These are phyloP conservation scores for Silybum marianum DNA, from an alignment of 129 eudicot genomes.

Conservation along the genomic window DNA sequence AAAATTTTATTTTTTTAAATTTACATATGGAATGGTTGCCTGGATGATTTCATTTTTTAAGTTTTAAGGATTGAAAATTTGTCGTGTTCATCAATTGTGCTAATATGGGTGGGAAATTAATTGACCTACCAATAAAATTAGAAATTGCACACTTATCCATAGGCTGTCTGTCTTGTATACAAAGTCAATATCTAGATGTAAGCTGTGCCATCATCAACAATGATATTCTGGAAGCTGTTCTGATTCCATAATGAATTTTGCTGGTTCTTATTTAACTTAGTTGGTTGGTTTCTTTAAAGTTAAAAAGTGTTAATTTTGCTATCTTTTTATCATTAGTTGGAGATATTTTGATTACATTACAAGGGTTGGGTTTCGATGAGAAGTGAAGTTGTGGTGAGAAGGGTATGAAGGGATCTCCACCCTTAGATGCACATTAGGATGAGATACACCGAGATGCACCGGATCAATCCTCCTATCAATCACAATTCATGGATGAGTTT, in stretches of 20 bases:
- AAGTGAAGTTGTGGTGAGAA: too few species aligned
- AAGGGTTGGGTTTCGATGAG: too few species aligned
- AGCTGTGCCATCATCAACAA: neutral
- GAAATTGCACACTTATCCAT: neutral
- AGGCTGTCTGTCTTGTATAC: neutral
- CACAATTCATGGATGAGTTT: too few species aligned
- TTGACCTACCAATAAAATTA: neutral
- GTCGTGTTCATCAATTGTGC: neutral
- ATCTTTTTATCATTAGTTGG: neutral
- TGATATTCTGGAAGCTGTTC: neutral
- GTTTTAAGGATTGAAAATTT: neutral
- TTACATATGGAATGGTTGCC: neutral
- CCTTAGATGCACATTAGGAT: too few species aligned
- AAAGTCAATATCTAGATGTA: neutral
- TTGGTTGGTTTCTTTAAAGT: neutral
- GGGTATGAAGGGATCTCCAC: too few species aligned
- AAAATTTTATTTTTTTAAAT: neutral
- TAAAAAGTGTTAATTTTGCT: neutral
- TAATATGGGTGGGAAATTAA: neutral
- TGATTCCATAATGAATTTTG: too few species aligned
- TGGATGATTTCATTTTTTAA: neutral
- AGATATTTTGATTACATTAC: neutral
- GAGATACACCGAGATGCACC: too few species aligned
- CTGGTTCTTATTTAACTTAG: too few species aligned
- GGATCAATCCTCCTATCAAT: too few species aligned